A percentile compares a stretch with the other conserved stretches of the same genome.
Evolutionary conservation across 192 early-diverging fungal genomes (phyloP).

Genomic region (Backusella sp.): DNA sequence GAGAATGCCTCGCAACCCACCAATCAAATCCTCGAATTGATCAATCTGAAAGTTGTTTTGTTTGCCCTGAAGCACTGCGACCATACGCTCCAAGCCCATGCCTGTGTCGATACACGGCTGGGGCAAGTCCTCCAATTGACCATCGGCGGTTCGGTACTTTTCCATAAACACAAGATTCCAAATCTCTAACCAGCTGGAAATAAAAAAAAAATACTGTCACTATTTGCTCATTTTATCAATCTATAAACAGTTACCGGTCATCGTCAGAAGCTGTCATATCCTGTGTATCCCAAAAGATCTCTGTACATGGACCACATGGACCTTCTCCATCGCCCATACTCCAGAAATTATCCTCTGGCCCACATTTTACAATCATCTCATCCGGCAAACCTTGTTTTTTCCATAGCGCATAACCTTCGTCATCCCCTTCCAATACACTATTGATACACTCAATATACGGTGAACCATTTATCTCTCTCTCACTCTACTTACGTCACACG

Average conservation of each 20-base stretch:
- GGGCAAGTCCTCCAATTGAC: slow-evolving; percentile 43
- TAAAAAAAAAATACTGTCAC: too few relatives aligned
- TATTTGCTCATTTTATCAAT: too few relatives aligned
- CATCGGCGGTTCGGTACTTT: slow-evolving; percentile 46
- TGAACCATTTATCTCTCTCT: not conserved
- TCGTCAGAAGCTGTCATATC: slow-evolving; percentile 34
- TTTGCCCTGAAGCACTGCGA: slow-evolving; percentile 49
- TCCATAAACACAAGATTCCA: slow-evolving; percentile 68
- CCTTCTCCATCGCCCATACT: slow-evolving; percentile 63
- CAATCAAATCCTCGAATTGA: slow-evolving; percentile 44
- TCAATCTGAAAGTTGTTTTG: slow-evolving; percentile 57
- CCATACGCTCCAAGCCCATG: slow-evolving; percentile 58
- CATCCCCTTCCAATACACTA: slow-evolving; percentile 53
- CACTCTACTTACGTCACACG: slow-evolving; percentile 53
- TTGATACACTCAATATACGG: too few relatives aligned
- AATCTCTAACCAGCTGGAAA: slow-evolving; percentile 54
- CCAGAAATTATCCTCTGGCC: slow-evolving; percentile 60
- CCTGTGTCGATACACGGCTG: slow-evolving; percentile 61
- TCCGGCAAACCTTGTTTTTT: slow-evolving; percentile 50
- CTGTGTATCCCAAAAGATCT: slow-evolving; percentile 64
- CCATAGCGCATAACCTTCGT: slow-evolving; percentile 57
- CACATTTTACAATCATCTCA: slow-evolving; percentile 48
- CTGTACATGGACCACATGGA: slow-evolving; percentile 62
- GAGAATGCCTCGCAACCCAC: slow-evolving; percentile 40
- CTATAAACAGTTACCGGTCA: slow-evolving; percentile 18